Evolutionary conservation across 441 rosid species (phyloP), one percentile per base, ranked within the genome.

Genomic region (Gossypium gossypioides): DNA sequence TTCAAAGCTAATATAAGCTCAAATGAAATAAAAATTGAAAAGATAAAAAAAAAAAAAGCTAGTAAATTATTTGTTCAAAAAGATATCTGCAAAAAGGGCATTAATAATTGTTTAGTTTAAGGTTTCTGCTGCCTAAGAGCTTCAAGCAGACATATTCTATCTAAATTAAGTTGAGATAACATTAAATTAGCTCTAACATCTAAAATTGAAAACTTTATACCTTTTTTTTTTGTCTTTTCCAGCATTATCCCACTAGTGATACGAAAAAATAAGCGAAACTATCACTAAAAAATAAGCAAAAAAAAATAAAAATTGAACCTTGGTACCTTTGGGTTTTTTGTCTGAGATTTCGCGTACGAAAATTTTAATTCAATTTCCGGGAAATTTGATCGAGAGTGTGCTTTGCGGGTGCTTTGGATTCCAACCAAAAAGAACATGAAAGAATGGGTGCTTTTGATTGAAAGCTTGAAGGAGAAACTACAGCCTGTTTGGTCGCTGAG

Each of bases 1-100:
- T 25, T 15, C 71, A 50, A 65, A 48, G 57, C 37, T 42, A 48
- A 67, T 67, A 67, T 24, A 67, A 48, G 57, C 71, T 48, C 21
- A 48, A 66, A 46, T 22, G 29, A 7, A 42, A 44, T 1, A 66
- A 66, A 42, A 66, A 40, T 19, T 10, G 52, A 19, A 18, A 37
- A 40, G 15, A 40, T 19, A 8, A 61, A 24, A 15, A 16, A 24
- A 15, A 16, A 16, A 34, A 37, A 18, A 18, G n/a, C 27, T 3
- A 56, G 10, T 61, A 61, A 60, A n/a, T 61, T n/a, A 24, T 46
- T 0, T n/a, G 3, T 24, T 46, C 13, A 24, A 15, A 48, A 15
- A 50, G n/a, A 67, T 18, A 67, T 48, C 3, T 48, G 8, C 18
- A 48, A n/a, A 68, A 50, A 8, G 18, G 3, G 56, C 70, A 29